Base-by-base conservation (phyloP, 75 land plant genomes). In the Selaginella tamariscina region DNA sequence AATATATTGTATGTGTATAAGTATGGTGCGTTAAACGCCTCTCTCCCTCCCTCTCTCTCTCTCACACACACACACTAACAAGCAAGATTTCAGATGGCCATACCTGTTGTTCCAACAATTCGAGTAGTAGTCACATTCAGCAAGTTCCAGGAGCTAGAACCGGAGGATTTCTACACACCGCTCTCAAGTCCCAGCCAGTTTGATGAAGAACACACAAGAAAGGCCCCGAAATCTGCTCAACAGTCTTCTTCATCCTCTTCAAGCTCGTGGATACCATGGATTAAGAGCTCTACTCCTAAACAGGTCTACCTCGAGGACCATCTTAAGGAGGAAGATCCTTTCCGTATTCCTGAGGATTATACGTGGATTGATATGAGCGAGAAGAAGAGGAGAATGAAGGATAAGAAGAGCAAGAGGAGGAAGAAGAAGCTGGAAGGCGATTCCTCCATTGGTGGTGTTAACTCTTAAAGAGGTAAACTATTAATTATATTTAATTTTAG, bases 31-130 rank as follows among this genome's bases (percentile, higher is more conserved):
- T n/a, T n/a, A n/a, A n/a, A n/a, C n/a, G n/a, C n/a, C n/a, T n/a
- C n/a, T n/a, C n/a, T n/a, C n/a, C n/a, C n/a, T n/a, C n/a, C n/a
- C n/a, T n/a, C n/a, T n/a, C n/a, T n/a, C n/a, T n/a, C n/a, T n/a
- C n/a, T n/a, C n/a, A n/a, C n/a, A n/a, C n/a, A n/a, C n/a, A n/a
- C n/a, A n/a, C n/a, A n/a, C n/a, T n/a, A n/a, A n/a, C n/a, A n/a
- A n/a, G n/a, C n/a, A n/a, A n/a, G n/a, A n/a, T 24, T 32, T 8
- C 82, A 86, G 89, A 86, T 86, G 64, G 87, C 89, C 1, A 84
- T 86, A 64, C 89, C 89, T 23, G 87, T 86, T 5, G 82, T 86
- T 56, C 89, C 89, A 0, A 86, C 89, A 0, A 84, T 86, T 33
- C 70, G 81, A 64, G 89, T 84, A 31, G 28, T 86, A 27, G 82